A percentile compares a stretch with the other conserved stretches of the same genome.
phyloP scores from a whole-genome alignment of 1,139 yeast genomes.

The Geotrichum europaeum region DNA sequence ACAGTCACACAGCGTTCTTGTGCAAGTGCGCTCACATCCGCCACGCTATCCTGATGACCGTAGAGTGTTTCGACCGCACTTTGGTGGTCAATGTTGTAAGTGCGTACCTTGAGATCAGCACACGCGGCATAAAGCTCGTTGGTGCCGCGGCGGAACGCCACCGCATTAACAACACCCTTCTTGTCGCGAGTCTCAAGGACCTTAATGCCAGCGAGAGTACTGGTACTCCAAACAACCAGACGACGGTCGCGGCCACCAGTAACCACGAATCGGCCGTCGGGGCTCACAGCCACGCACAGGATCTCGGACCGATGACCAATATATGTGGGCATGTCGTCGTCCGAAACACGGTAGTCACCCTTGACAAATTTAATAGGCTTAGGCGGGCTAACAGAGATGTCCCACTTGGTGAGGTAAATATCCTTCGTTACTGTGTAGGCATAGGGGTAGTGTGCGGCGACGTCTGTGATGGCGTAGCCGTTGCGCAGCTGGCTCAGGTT shows the following conservation, averaged over 20 bases:
- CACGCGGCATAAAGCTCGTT: slow-evolving; percentile 90
- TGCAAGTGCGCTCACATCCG: slow-evolving; percentile 70
- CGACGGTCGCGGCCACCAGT: slow-evolving; percentile 86
- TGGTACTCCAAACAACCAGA: slow-evolving; percentile 80
- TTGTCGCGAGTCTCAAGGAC: slow-evolving; percentile 68
- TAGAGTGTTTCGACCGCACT: slow-evolving; percentile 85
- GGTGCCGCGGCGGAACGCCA: slow-evolving; percentile 70
- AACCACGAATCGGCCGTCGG: slow-evolving; percentile 81
- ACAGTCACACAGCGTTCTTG: slow-evolving; percentile 93
- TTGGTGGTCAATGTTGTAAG: slow-evolving; percentile 77
- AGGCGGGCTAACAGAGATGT: slow-evolving; percentile 44
- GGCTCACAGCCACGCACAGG: slow-evolving; percentile 71
- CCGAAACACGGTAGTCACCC: slow-evolving; percentile 52
- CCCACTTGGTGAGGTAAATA: slow-evolving; percentile 75
- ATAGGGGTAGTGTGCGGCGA: slow-evolving; percentile 50
- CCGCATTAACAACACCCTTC: slow-evolving; percentile 63
- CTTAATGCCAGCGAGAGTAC: slow-evolving; percentile 65
- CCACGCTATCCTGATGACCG: slow-evolving; percentile 90
- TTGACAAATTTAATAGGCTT: slow-evolving; percentile 55
- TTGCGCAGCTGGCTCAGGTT: slow-evolving; percentile 16
- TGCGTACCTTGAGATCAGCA: slow-evolving; percentile 83
- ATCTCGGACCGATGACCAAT: slow-evolving; percentile 72
- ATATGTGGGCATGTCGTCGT: slow-evolving; percentile 30
- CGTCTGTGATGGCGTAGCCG: slow-evolving; percentile 34
- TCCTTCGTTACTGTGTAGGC: slow-evolving; percentile 84